Base-by-base conservation (phyloP, 768 basidiomycete species). In the Panellus pusillus region DNA sequence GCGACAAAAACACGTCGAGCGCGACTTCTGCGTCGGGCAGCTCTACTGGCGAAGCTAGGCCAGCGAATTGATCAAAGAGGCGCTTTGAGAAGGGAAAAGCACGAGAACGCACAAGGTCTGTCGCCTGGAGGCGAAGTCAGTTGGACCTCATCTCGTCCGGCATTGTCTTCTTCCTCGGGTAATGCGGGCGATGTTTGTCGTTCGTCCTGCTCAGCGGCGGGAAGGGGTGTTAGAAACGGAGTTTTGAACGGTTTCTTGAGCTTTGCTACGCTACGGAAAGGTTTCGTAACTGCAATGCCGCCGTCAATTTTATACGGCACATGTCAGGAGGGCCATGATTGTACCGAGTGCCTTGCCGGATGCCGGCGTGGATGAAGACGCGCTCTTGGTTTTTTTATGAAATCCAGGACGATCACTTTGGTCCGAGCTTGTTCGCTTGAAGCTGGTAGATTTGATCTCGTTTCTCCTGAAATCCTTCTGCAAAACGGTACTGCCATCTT, bases 171-270 rank as follows among this genome's bases (percentile, higher is more conserved):
- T 9, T 40, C 50, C 17, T 47, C 40, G 1, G 29, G 29, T 15
- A 36, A 8, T 29, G 12, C 31, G 7, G 49, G 44, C 13, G 54
- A 50, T 8, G 28, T 2, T 4, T 52, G 24, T 24, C 24, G 24
- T 6, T 24, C 24, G 2, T 24, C 42, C 20, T 47, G 31, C 17
- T 52, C 50, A 20, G 7, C 50, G n/a, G 44, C 11, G 36, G 3
- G 32, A 39, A 19, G 17, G 15, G 55, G 31, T 13, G 15, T 19
- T 14, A 19, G 32, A 32, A 70, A 74, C 1, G 81, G 81, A 1
- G 75, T 63, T 60, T 72, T 77, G 62, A 77, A 78, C 2, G 83
- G 84, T 62, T 81, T 84, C 39, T 62, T 72, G 46, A 83, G 60
- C 48, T 60, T 61, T 20, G 58, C 62, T 0, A 66, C 72, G 8